A percentile compares a stretch with the other conserved stretches of the same genome.
phyloP scores from a whole-genome alignment of 495 filamentous ascomycete species.

The Thozetella sp. region DNA sequence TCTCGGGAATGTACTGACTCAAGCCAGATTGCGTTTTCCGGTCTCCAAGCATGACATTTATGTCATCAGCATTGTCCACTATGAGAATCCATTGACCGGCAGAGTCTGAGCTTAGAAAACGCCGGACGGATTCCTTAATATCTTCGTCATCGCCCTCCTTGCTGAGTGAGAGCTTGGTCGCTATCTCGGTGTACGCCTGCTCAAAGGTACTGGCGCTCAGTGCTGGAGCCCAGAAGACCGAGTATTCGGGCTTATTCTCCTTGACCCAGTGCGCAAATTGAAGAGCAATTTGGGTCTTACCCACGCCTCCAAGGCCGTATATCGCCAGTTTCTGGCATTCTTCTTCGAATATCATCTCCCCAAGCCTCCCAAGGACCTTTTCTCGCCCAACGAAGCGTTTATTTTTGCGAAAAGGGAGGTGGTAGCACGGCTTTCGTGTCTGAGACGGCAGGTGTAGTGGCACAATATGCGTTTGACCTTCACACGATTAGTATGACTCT shows the following conservation, averaged over 20 bases:
- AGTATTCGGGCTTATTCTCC: constrained; percentile 31
- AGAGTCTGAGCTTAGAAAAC: constrained; percentile 17
- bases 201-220: constrained; percentile 39
- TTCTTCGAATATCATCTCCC: constrained; percentile 9
- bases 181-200: constrained; percentile 44
- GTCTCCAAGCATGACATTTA: constrained; percentile 10
- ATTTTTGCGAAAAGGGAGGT: constrained; percentile 21
- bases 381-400: constrained; percentile 22
- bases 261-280: constrained; percentile 40
- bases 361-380: constrained; percentile 15
- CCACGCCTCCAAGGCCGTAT: constrained; percentile 45
- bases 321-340: constrained; percentile 26
- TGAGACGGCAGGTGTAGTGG: too few species aligned
- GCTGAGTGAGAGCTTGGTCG: constrained; percentile 16
- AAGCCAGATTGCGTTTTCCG: too few species aligned
- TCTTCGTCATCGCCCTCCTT: constrained; percentile 12
- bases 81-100: constrained; percentile 30
- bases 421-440: too few species aligned
- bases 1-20: constrained; percentile 23
- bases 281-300: constrained; percentile 52
- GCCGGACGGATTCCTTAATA: constrained; percentile 13
- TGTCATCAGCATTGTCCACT: constrained; percentile 35
- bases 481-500: too few species aligned
- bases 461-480: too few species aligned
- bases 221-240: constrained; percentile 51